Percentiles rank a stretch among this genome's conserved stretches.
Evolutionary conservation across 441 rosid species (phyloP).

Genomic region (Croton laevigatus): DNA sequence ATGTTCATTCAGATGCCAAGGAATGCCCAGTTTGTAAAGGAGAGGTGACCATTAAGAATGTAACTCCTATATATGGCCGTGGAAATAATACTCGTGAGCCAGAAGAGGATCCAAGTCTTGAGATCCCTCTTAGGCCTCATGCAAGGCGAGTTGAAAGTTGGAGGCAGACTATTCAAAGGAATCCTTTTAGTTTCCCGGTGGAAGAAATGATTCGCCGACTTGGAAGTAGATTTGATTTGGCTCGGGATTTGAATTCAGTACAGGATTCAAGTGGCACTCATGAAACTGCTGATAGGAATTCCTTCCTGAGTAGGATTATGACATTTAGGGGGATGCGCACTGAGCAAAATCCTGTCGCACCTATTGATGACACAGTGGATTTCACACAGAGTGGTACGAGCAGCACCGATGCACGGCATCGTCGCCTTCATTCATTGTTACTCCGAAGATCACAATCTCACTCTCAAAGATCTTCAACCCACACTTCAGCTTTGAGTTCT

Average conservation of each 20-base stretch:
- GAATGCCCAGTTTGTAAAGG: constrained; percentile 97
- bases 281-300: constrained; percentile 49
- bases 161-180: constrained; percentile 82
- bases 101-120: constrained; percentile 60
- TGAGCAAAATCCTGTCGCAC: constrained; percentile 49
- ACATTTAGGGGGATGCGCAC: constrained; percentile 64
- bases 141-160: constrained; percentile 79
- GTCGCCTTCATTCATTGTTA: constrained; percentile 44
- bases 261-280: constrained; percentile 54
- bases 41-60: constrained; percentile 67
- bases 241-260: constrained; percentile 48
- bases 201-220: constrained; percentile 91
- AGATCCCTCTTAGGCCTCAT: constrained; percentile 79
- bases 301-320: constrained; percentile 56
- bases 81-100: constrained; percentile 51
- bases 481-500: constrained; percentile 44
- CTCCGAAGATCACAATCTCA: constrained; percentile 58
- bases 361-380: constrained; percentile 51
- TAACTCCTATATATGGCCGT: constrained; percentile 90
- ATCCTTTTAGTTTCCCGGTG: constrained; percentile 56
- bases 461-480: constrained; percentile 47
- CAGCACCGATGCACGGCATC: constrained; percentile 49
- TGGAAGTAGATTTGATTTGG: constrained; percentile 68
- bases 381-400: constrained; percentile 45
- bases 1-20: constrained; percentile 71